Conservation (phyloP, 257 asterid genomes). For the Penstemon newberryi region DNA sequence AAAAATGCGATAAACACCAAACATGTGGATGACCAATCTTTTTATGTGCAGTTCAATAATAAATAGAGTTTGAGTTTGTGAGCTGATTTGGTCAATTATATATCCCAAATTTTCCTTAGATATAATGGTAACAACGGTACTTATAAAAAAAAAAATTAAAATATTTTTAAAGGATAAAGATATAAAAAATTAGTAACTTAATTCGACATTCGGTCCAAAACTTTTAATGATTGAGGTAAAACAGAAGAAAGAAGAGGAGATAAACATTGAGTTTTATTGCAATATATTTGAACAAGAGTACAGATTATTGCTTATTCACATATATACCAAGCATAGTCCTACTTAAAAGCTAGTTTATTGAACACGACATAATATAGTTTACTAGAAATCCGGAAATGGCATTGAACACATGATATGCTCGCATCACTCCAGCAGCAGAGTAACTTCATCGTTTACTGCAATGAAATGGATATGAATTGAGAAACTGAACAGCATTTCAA, state of each 20-base stretch:
- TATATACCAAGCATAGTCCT: neutral
- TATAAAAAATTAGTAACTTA: too few species aligned
- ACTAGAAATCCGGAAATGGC: neutral
- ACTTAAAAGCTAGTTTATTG: neutral
- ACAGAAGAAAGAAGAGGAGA: neutral
- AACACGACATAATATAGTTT: neutral
- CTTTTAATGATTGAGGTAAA: too few species aligned
- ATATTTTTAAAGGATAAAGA: too few species aligned
- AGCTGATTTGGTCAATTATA: too few species aligned
- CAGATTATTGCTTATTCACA: neutral
- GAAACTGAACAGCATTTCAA: neutral
- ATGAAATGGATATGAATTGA: neutral
- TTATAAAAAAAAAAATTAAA: too few species aligned
- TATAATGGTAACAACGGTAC: too few species aligned
- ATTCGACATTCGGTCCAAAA: too few species aligned
- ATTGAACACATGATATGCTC: neutral
- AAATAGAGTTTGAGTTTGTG: too few species aligned
- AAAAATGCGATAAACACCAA: too few species aligned
- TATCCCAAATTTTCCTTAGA: too few species aligned
- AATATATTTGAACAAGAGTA: neutral
- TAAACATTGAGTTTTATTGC: neutral
- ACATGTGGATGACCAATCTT: too few species aligned
- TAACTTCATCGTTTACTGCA: conserved; percentile 30
- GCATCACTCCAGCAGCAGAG: neutral
- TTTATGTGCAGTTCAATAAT: too few species aligned